Conservation (phyloP, 192 early-diverging fungal genomes). For the Coemansia sp. region DNA sequence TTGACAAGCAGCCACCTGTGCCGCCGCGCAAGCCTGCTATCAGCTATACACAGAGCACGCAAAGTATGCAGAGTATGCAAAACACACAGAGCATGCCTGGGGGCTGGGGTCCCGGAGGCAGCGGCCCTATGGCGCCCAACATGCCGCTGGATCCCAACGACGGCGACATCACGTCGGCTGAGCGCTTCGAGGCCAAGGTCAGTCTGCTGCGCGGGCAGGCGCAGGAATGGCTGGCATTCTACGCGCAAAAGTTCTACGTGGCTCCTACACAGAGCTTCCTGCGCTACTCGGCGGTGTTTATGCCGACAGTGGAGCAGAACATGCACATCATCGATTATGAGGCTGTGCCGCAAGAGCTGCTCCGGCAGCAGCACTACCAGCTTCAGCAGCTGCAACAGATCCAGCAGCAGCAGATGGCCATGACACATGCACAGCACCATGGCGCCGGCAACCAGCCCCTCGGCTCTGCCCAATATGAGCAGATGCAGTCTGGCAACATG, state of each 20-base stretch:
- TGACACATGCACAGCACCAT: not conserved
- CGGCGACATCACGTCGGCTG: not conserved
- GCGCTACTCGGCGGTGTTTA: constrained; percentile 24
- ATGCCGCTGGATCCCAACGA: not conserved
- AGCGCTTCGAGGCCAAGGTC: constrained; percentile 18
- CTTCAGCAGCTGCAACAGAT: constrained; percentile 2
- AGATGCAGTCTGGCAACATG: not conserved
- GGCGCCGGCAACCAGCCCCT: too few relatives aligned
- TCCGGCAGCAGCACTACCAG: constrained; percentile 5
- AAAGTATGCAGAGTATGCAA: too few relatives aligned
- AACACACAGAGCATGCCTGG: constrained; percentile 16
- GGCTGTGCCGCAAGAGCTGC: constrained; percentile 9
- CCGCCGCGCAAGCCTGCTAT: not conserved
- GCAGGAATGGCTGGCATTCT: constrained; percentile 49
- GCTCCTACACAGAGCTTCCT: constrained; percentile 41
- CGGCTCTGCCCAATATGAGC: too few relatives aligned
- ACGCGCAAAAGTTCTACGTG: constrained; percentile 48
- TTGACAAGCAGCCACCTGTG: too few relatives aligned
- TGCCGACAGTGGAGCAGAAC: constrained; percentile 36
- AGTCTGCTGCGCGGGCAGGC: constrained; percentile 33
- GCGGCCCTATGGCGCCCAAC: not conserved
- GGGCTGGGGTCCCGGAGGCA: constrained; percentile 4
- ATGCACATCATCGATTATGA: constrained; percentile 47
- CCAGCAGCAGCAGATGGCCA: not conserved
- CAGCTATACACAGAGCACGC: not conserved